Percentiles rank a stretch among this genome's conserved stretches.
These are phyloP conservation scores for Guadua angustifolia DNA, from an alignment of 176 grass and related monocot species.

Conservation along the genomic window DNA sequence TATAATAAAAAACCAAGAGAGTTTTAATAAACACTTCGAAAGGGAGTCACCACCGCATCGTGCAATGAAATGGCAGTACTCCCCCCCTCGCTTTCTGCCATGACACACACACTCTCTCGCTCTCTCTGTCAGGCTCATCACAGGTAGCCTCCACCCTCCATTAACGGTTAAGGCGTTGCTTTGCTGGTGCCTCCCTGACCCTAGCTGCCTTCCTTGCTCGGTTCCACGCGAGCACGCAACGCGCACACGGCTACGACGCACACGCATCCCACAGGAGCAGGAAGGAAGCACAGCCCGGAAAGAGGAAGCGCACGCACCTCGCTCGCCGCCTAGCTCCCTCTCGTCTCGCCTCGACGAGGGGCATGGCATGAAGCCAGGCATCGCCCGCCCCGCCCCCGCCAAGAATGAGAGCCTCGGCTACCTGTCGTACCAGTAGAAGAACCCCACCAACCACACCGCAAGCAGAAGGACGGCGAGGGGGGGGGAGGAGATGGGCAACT, in stretches of 20 bases:
- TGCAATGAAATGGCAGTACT: too few species aligned
- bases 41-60: too few species aligned
- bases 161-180: background rate
- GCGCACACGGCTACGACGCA: background rate
- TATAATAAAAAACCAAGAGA: background rate
- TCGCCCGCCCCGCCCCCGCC: constrained; percentile 1
- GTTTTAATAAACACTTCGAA: background rate
- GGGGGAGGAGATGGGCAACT: constrained; percentile 53
- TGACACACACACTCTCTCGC: too few species aligned
- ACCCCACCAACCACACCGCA: background rate
- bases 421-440: background rate
- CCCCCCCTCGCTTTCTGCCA: too few species aligned
- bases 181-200: background rate
- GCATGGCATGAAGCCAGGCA: background rate
- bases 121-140: too few species aligned
- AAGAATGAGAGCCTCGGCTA: constrained; percentile 4
- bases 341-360: background rate
- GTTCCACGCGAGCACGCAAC: background rate
- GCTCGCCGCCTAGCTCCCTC: background rate
- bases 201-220: background rate
- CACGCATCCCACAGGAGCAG: background rate
- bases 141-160: background rate
- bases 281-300: background rate
- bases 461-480: background rate
- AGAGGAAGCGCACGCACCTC: background rate